Evolutionary conservation across 2,329 filamentous ascomycete species (phyloP), one percentile per base, ranked within the genome.

Genomic region (Zopfia rhizophila): DNA sequence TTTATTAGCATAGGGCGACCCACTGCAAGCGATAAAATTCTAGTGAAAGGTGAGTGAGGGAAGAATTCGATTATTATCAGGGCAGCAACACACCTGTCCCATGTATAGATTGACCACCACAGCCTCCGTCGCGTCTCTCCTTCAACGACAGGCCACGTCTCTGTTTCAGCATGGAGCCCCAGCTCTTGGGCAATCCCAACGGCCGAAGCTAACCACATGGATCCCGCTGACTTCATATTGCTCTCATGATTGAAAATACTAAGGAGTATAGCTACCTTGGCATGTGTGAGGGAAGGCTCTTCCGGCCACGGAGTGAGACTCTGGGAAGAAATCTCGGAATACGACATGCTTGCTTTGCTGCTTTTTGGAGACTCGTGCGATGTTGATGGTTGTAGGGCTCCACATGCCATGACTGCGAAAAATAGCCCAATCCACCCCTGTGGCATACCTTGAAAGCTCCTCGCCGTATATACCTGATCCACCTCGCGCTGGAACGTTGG

Each of bases 91-190:
- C 21, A 86, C 84, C 91, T 85, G 73, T 99, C 94, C 75, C 92
- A 85, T 31, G 91, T 84, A 72, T 97, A 97, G 45, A 96, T 84
- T 11, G 90, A 85, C 91, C 94, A 99, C 93, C 93, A 99, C 2
- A 94, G 84, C 43, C 92, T 82, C 50, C 89, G 85, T 42, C 92
- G 85, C 84, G 93, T 91, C 71, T 97, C 93, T 8, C 83, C 83
- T 61, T 96, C 91, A 11, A 96, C 77, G 1, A 85, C 79, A 2
- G 88, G 82, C 80, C 87, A 91, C 1, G 86, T 81, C 0, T 87
- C 87, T 1, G 84, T 83, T 60, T 96, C 90, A 5, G 83, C 77
- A 61, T 97, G 87, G 7, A 97, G 77, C 0, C 90, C 90, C 32
- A 97, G 79, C 56, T 94, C 89, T 66, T 97, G 93, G 0, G 88